Conservation (phyloP, 1,284 basidiomycete species). For the Cystobasidium slooffiae region DNA sequence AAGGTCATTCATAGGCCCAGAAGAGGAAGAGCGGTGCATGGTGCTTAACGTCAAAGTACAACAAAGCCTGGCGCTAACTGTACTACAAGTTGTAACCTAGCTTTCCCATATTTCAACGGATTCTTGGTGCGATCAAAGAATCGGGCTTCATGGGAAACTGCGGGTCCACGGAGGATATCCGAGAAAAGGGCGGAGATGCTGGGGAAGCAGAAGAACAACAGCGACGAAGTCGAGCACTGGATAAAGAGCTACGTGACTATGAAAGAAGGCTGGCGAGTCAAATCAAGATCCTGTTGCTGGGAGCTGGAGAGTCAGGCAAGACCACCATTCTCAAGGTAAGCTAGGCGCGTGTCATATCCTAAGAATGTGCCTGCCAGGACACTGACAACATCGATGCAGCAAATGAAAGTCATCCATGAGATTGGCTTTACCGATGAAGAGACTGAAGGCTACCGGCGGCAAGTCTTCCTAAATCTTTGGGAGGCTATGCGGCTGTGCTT, state of each 20-base stretch:
- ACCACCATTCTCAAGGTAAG: constrained; percentile 47
- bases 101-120: background rate
- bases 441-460: constrained; percentile 65
- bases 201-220: constrained; percentile 12
- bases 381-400: background rate
- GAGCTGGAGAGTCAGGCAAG: constrained; percentile 44
- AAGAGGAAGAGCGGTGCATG: too few species aligned
- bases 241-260: constrained; percentile 51
- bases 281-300: constrained; percentile 52
- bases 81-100: too few species aligned
- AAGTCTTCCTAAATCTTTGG: constrained; percentile 88
- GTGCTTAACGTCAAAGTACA: too few species aligned
- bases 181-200: background rate
- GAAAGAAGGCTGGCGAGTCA: constrained; percentile 49
- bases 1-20: too few species aligned
- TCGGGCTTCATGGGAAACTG: constrained; percentile 18
- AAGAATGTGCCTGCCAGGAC: background rate
- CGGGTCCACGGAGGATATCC: constrained; percentile 14
- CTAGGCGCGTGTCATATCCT: background rate
- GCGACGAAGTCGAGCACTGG: constrained; percentile 46
- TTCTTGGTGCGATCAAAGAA: background rate
- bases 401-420: constrained; percentile 51
- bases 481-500: constrained; percentile 80
- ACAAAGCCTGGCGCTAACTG: too few species aligned
- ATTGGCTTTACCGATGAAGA: constrained; percentile 48